Conservation (phyloP, 2,329 filamentous ascomycete species). For the Cercospora zeae-maydis region DNA sequence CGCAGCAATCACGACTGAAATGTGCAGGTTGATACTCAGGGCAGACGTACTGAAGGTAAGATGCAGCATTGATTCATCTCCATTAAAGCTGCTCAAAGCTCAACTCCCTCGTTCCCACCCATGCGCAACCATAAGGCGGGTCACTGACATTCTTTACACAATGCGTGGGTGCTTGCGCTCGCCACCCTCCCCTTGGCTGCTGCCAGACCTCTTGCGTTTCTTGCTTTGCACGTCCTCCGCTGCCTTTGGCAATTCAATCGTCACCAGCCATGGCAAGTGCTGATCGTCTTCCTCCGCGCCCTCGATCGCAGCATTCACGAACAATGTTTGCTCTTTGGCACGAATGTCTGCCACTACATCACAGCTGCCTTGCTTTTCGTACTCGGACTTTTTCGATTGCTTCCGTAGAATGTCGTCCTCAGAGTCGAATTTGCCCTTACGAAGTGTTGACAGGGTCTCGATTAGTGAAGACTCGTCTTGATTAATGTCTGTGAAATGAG, state of each 20-base stretch:
- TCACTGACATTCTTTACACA: background rate
- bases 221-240: background rate
- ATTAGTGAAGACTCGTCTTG: constrained; percentile 40
- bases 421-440: constrained; percentile 15
- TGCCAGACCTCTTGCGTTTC: background rate
- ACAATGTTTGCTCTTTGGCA: constrained; percentile 50
- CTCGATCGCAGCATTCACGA: constrained; percentile 59
- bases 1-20: background rate
- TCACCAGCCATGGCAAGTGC: constrained; percentile 54
- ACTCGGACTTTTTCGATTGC: constrained; percentile 21
- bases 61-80: background rate
- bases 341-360: constrained; percentile 25
- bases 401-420: constrained; percentile 25
- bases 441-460: constrained; percentile 35
- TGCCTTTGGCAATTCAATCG: constrained; percentile 43
- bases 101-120: background rate
- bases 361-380: constrained; percentile 31
- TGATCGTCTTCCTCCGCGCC: constrained; percentile 39
- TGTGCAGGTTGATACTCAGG: background rate
- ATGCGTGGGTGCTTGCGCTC: background rate
- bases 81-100: background rate
- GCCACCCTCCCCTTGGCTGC: background rate
- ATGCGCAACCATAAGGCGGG: too few relatives aligned
- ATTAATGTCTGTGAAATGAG: constrained; percentile 49
- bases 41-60: background rate